Evolutionary conservation across 2,329 filamentous ascomycete species (phyloP).

Genomic region (Hymenotorrendiella dingleyae): DNA sequence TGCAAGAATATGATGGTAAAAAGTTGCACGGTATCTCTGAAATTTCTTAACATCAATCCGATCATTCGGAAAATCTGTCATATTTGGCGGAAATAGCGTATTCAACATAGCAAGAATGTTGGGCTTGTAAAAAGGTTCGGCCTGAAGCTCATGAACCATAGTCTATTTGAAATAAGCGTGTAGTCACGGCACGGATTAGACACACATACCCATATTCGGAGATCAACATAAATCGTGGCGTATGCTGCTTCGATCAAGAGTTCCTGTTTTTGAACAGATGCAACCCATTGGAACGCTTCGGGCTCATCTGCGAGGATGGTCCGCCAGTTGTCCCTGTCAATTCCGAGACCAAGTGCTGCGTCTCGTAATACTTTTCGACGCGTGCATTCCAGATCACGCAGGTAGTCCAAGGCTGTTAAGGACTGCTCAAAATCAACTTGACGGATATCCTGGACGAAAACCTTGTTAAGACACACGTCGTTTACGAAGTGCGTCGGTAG

Average conservation of each 20-base stretch:
- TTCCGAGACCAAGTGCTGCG: slow-evolving; percentile 18
- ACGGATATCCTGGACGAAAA: slow-evolving; percentile 16
- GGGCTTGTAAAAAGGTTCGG: slow-evolving; percentile 15
- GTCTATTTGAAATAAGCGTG: slow-evolving; percentile 15
- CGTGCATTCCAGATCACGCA: slow-evolving; percentile 23
- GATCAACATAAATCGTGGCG: slow-evolving; percentile 19
- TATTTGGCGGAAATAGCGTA: slow-evolving; percentile 25
- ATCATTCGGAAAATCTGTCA: slow-evolving; percentile 20
- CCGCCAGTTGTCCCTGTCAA: slow-evolving; percentile 22
- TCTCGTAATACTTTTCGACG: slow-evolving; percentile 16
- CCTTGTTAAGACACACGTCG: slow-evolving; percentile 16
- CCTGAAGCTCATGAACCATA: slow-evolving; percentile 22
- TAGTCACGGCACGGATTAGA: not conserved
- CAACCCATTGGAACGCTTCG: slow-evolving; percentile 21
- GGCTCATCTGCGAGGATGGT: slow-evolving; percentile 14
- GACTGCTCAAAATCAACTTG: slow-evolving; percentile 20
- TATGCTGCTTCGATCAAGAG: slow-evolving; percentile 18
- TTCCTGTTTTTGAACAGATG: slow-evolving; percentile 19
- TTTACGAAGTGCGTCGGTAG: slow-evolving; percentile 15
- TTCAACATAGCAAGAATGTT: slow-evolving; percentile 27
- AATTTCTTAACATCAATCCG: slow-evolving; percentile 14
- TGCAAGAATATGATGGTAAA: slow-evolving; percentile 20
- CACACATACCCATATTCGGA: slow-evolving; percentile 26
- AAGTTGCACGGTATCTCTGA: slow-evolving; percentile 18
- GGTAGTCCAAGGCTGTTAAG: slow-evolving; percentile 24